A percentile compares a stretch with the other conserved stretches of the same genome.
Evolutionary conservation across 176 grass and related monocot genomes (phyloP).

Genomic region (Triticum aestivum): DNA sequence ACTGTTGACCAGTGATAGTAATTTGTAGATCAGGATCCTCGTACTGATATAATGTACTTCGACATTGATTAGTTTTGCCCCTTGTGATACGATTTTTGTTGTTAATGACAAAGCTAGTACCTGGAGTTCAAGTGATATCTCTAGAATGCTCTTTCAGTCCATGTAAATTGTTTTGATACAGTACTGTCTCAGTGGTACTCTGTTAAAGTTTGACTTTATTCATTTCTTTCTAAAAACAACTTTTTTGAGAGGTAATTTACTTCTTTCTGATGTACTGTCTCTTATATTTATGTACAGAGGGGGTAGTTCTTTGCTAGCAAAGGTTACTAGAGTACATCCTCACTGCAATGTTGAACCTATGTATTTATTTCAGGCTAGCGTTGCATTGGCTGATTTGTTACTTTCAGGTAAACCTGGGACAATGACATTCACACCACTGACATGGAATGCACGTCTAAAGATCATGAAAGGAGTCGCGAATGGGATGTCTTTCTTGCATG

Average conservation of each 20-base stretch:
- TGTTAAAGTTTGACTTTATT: conserved; percentile 11
- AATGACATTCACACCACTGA: conserved; percentile 48
- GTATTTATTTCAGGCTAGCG: background rate
- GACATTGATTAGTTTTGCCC: background rate
- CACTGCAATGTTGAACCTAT: background rate
- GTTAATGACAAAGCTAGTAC: background rate
- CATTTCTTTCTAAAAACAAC: background rate
- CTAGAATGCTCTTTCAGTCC: background rate
- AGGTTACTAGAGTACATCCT: background rate
- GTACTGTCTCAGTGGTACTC: background rate
- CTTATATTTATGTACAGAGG: too few relatives aligned
- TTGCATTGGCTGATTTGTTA: conserved; percentile 2
- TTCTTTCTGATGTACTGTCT: background rate
- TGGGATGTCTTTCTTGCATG: conserved; percentile 79
- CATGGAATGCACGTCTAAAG: conserved; percentile 68
- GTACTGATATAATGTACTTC: conserved; percentile 9
- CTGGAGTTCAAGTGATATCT: background rate
- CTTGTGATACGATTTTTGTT: background rate
- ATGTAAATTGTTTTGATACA: background rate
- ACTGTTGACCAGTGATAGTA: background rate
- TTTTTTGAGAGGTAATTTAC: background rate
- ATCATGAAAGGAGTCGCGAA: conserved; percentile 84
- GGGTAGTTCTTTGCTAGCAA: background rate
- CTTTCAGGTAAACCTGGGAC: conserved; percentile 67
- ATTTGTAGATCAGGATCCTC: background rate